Conservation (phyloP, 75 land plant species). For the Pinus tabuliformis region DNA sequence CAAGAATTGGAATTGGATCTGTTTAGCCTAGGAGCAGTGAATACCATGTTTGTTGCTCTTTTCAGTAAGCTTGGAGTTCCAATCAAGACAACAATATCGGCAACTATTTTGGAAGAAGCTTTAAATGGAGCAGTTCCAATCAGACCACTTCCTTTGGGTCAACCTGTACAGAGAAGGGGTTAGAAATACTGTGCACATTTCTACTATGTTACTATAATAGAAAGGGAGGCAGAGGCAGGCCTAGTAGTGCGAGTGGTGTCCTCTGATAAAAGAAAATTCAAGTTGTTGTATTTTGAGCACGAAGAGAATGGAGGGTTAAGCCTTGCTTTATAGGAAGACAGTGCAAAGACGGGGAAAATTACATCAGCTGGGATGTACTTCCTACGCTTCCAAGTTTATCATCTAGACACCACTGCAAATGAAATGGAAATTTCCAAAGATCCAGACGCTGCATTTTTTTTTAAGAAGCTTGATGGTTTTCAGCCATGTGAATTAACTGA, state of each 20-base stretch:
- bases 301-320: constrained; percentile 89
- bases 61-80: constrained; percentile 91
- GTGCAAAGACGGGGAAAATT: too few relatives aligned
- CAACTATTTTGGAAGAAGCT: constrained; percentile 84
- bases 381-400: too few relatives aligned
- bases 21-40: constrained; percentile 76
- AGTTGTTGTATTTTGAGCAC: constrained; percentile 91
- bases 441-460: too few relatives aligned
- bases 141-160: constrained; percentile 56
- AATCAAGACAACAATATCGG: constrained; percentile 80
- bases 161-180: constrained; percentile 57
- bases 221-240: constrained; percentile 62
- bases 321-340: constrained; percentile 94
- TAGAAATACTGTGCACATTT: constrained; percentile 87
- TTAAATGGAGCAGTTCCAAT: constrained; percentile 62
- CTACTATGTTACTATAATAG: constrained; percentile 73
- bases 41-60: constrained; percentile 92
- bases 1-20: constrained; percentile 85
- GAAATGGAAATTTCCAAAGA: too few relatives aligned
- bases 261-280: constrained; percentile 83
- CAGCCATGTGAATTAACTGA: too few relatives aligned
- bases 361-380: too few relatives aligned
- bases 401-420: too few relatives aligned
- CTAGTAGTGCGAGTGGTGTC: constrained; percentile 74
- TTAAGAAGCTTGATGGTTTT: too few relatives aligned